Percentiles rank a stretch among this genome's conserved stretches.
Conservation (phyloP, 768 basidiomycete genomes). For the Russula sp. region DNA sequence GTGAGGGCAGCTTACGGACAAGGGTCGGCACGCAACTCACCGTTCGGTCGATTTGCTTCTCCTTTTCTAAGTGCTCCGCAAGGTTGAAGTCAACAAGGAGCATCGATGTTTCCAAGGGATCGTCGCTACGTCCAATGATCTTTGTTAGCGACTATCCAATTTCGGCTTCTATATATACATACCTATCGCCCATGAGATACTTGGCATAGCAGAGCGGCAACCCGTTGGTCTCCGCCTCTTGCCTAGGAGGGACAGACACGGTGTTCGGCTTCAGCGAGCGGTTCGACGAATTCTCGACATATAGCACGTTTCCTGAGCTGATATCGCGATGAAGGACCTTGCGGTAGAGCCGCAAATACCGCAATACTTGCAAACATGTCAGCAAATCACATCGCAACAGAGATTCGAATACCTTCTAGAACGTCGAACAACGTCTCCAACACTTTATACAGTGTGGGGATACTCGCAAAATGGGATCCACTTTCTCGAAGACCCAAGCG, state of each 20-base stretch:
- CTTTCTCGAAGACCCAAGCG: no score
- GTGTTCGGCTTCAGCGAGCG: neutral
- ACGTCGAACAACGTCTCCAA: no score
- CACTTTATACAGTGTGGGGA: no score
- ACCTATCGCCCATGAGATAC: conserved; percentile 1
- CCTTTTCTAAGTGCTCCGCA: neutral
- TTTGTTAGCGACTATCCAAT: conserved; percentile 10
- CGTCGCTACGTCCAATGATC: conserved; percentile 12
- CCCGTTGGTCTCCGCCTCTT: neutral
- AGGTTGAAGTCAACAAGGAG: conserved; percentile 16
- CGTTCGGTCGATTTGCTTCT: neutral
- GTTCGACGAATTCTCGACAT: conserved; percentile 2
- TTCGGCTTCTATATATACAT: conserved; percentile 7
- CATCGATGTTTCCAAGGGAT: conserved; percentile 7
- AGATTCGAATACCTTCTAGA: no score
- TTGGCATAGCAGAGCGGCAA: conserved; percentile 5
- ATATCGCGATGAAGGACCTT: no score
- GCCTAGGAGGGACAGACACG: no score
- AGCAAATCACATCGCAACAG: no score
- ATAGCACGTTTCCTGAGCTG: neutral
- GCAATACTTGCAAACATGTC: no score
- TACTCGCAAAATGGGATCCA: no score
- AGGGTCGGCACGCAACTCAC: conserved; percentile 9
- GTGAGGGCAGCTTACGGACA: neutral
- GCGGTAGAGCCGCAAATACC: no score